Evolutionary conservation across 495 filamentous ascomycete species (phyloP), one percentile per base, ranked within the genome.

Genomic region (Massariosphaeria phaeospora): DNA sequence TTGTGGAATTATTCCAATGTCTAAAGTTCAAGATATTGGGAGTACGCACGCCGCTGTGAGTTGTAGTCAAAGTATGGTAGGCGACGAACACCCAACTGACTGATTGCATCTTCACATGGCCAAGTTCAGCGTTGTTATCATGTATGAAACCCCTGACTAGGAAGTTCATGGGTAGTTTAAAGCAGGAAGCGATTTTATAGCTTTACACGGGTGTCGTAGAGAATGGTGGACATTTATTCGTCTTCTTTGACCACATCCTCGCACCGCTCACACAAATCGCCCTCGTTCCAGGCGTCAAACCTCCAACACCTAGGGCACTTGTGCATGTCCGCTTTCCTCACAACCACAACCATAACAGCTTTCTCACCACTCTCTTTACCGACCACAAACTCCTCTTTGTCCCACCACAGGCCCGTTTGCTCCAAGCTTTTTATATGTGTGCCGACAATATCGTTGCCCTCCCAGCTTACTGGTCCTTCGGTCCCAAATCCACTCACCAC

Each of bases 231-330:
- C 29, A 7, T 13, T 7, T 7, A 33, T 7, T 33, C 7, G 29
- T 41, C 35, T 38, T 73, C 70, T 17, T 68, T 59, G 6, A 89
- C 76, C 9, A 88, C 84, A 1, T 81, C 75, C 52, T 84, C 79
- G 69, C 91, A 95, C 61, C 89, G 75, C 45, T 69, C 69, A 69
- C 91, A 96, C 40, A 94, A 70, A 52, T 69, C 67, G 17, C 84
- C 81, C 66, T 82, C 76, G 30, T 69, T 65, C 9, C 72, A 69
- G 21, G 78, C 76, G 17, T 81, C 77, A 71, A 85, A 95, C 50
- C 84, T 80, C 93, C 93, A 96, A 72, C 93, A 96, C 38, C 91
- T 78, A 2, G 79, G 75, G 62, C 91, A 97, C 65, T 97, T 97
- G 36, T 70, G 48, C 3, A 79, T 72, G 53, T 73, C 73, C 0